Evolutionary conservation across 331 rosid species (phyloP), one percentile per base, ranked within the genome.

Genomic region (Quercus lobata): DNA sequence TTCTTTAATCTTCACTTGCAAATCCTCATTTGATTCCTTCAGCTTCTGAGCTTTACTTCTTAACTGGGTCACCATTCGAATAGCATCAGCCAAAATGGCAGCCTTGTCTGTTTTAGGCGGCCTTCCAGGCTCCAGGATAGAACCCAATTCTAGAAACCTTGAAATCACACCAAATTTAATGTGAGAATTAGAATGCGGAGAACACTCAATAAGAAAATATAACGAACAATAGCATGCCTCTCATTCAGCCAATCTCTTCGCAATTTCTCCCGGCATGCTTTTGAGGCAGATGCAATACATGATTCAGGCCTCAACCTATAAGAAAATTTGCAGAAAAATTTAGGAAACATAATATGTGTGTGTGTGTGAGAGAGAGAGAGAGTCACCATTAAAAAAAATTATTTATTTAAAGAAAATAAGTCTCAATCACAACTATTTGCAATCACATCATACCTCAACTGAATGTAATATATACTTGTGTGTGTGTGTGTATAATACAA

Each of bases 71-170:
- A 96, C 97, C 97, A 87, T 87, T 79, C 91, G 92, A 57, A 83
- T 89, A 60, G 97, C 97, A 79, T 96, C 98, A 49, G 87, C 73
- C 87, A 96, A 77, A 72, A 96, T 81, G 22, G 94, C 97, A 57
- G 97, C 89, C 90, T 96, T 96, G 86, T 96, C 98, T 1, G 93
- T 91, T 88, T 91, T 93, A 66, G 94, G 93, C 27, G 90, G 91
- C 88, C 94, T 89, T 89, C 97, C 98, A 82, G 97, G 97, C 88
- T 96, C 98, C 91, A 96, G 79, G 68, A 96, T 89, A 76, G 98
- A 86, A 84, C 92, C 91, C 90, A 96, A 78, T 86, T 91, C 98
- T 84, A 91, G 77, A 88, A 96, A 96, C 91, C 97, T 95, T 49
- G 14, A 49, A 80, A 76, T 53, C 69, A 80, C 66, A 82, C 83